Percentiles rank a stretch among this genome's conserved stretches.
phyloP scores from a whole-genome alignment of 2,329 filamentous ascomycete species.

The Macrophomina phaseolina region DNA sequence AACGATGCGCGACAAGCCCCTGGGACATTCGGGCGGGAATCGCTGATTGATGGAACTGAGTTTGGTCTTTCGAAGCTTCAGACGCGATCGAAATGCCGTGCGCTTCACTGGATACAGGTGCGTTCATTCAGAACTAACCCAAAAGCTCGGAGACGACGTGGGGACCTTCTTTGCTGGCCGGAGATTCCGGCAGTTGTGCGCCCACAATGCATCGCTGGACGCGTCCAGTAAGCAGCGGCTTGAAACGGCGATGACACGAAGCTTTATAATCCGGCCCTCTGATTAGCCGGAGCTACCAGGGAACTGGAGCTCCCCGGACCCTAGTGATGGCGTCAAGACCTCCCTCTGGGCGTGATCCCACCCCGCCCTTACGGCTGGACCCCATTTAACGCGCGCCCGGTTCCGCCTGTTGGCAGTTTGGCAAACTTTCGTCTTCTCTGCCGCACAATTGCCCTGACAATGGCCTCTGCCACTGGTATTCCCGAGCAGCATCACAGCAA shows the following conservation, averaged over 20 bases:
- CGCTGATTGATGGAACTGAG: background rate
- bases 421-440: background rate
- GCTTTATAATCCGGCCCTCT: constrained; percentile 18
- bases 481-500: constrained; percentile 58
- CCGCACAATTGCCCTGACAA: constrained; percentile 40
- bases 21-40: background rate
- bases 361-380: constrained; percentile 19
- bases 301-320: background rate
- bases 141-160: background rate
- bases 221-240: constrained; percentile 16
- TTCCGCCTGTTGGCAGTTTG: background rate
- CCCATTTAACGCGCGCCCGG: constrained; percentile 14
- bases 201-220: background rate
- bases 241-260: constrained; percentile 10
- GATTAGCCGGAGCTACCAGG: constrained; percentile 12
- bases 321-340: constrained; percentile 24
- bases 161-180: constrained; percentile 1
- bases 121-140: no score
- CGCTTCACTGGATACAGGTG: background rate
- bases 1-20: background rate
- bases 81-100: background rate
- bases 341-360: constrained; percentile 14
- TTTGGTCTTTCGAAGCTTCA: background rate
- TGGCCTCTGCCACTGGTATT: constrained; percentile 73
- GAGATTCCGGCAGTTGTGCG: constrained; percentile 1